Base-by-base conservation (phyloP, 192 early-diverging fungal genomes). In the Rhizoclosmatium globosum region DNA sequence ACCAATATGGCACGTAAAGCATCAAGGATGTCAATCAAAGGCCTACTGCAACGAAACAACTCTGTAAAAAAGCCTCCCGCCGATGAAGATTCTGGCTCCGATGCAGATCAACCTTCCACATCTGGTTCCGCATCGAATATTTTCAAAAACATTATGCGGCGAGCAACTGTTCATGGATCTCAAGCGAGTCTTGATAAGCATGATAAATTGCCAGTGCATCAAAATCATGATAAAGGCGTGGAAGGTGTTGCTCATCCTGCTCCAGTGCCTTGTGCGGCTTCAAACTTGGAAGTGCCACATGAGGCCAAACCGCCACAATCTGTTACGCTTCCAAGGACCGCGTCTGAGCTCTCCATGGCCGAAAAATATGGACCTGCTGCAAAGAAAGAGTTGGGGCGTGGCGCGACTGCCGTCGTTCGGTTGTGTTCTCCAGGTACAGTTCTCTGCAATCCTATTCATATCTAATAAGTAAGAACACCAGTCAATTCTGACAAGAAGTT, bases 371-470 rank as follows among this genome's bases (percentile, higher is more conserved):
- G 95, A 86, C 91, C 76, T 87, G 91, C 83, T 87, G 91, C 76
- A 87, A 86, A 76, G 50, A 86, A 82, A 50, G 83, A 87, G 76
- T 93, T 99, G 46, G 97, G 96, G 6, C 90, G 89, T 77, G 97
- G 97, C 42, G 96, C 95, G 2, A 96, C 94, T 2, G 97, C 97
- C 0, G 93, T 97, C 2, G 97, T 99, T 53, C 91, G 94, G 21
- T 84, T 99, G 2, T 94, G 86, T 81, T 93, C 84, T 84, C 93
- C 82, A 19, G 67, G 67, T 68, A 79, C 43, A 69, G 21, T 69
- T 15, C 46, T 31, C 19, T 41, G 13, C 53, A 11, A 57, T 57
- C 53, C 13, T n/a, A n/a, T 17, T 17, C 11, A 57, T 57, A 57
- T 17, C 53, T 57, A 11, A 57, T 57, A 11, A 57, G 11, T 11